Conservation (phyloP, 495 filamentous ascomycete species). For the Umbilicaria muhlenbergii region DNA sequence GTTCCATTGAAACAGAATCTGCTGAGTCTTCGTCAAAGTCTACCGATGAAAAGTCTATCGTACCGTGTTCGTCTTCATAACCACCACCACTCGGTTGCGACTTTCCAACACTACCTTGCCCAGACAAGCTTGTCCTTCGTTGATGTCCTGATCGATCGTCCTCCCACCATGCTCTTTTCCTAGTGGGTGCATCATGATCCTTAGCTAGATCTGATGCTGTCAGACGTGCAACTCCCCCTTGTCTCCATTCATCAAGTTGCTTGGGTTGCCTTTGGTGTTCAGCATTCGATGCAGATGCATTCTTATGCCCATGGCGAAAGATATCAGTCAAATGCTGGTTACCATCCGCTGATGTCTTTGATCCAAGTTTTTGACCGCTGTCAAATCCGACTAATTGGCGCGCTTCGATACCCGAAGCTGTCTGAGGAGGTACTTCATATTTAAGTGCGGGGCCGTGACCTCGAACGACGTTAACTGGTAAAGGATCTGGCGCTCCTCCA, state of each 20-base stretch:
- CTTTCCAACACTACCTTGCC: slow-evolving; percentile 13
- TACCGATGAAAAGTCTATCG: slow-evolving; percentile 4
- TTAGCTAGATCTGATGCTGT: slow-evolving; percentile 33
- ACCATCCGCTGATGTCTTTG: not conserved
- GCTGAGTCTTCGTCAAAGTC: no score
- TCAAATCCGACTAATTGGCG: slow-evolving; percentile 12
- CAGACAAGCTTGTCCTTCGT: slow-evolving; percentile 21
- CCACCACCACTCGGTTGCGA: slow-evolving; percentile 31
- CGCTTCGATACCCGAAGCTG: slow-evolving; percentile 9
- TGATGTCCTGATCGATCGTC: slow-evolving; percentile 18
- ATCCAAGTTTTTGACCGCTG: not conserved
- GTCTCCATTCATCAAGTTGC: slow-evolving; percentile 44
- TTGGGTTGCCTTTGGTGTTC: slow-evolving; percentile 24
- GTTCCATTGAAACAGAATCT: not conserved
- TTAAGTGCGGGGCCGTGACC: slow-evolving; percentile 1
- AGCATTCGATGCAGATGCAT: slow-evolving; percentile 24
- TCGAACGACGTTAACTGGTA: slow-evolving; percentile 3
- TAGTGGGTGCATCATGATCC: slow-evolving; percentile 19
- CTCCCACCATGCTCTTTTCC: slow-evolving; percentile 39
- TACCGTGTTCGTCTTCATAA: slow-evolving; percentile 36
- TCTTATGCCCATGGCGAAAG: slow-evolving; percentile 26
- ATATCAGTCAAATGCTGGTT: slow-evolving; percentile 26
- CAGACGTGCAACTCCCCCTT: slow-evolving; percentile 33
- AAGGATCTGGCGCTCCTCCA: slow-evolving; percentile 5
- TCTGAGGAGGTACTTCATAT: slow-evolving; percentile 6